Percentiles rank a stretch among this genome's conserved stretches.
Conservation (phyloP, 2,329 filamentous ascomycete genomes). For the Thelonectria blattea region DNA sequence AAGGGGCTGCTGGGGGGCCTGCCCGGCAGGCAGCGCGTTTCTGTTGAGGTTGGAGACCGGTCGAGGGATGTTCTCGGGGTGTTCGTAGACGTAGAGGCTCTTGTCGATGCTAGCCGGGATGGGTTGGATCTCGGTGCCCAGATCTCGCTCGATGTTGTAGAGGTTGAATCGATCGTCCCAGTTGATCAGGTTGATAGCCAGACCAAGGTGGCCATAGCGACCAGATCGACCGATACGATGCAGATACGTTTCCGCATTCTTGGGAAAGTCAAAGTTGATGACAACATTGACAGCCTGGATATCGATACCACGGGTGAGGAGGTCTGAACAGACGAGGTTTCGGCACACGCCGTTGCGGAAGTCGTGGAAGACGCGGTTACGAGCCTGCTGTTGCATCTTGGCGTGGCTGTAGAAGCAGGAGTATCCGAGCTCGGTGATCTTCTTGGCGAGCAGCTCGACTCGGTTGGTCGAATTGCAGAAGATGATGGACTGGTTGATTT, state of each 20-base stretch:
- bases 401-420: conserved; percentile 99
- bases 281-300: conserved; percentile 99
- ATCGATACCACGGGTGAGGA: conserved; percentile 97
- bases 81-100: conserved; percentile 97
- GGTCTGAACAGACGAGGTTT: conserved; percentile 96
- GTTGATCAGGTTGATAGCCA: conserved; percentile 99
- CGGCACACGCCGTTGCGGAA: conserved; percentile 98
- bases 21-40: conserved; percentile 36
- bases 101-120: conserved; percentile 96
- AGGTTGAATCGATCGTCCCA: conserved; percentile 99
- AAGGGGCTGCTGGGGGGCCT: conserved; percentile 40
- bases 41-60: conserved; percentile 64
- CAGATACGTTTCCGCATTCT: conserved; percentile 98
- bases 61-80: conserved; percentile 91
- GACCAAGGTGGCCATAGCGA: conserved; percentile 93
- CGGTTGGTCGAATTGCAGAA: conserved; percentile 99
- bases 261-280: conserved; percentile 99
- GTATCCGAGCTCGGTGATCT: conserved; percentile 98
- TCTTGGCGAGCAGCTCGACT: conserved; percentile 96
- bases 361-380: conserved; percentile 98
- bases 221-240: conserved; percentile 98
- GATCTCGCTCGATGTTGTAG: conserved; percentile 96
- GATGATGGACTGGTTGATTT: conserved; percentile 99
- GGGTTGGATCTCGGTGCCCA: conserved; percentile 97
- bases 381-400: conserved; percentile 94